Conservation (phyloP, 176 grass and related monocot genomes). For the Aegilops tauschii region DNA sequence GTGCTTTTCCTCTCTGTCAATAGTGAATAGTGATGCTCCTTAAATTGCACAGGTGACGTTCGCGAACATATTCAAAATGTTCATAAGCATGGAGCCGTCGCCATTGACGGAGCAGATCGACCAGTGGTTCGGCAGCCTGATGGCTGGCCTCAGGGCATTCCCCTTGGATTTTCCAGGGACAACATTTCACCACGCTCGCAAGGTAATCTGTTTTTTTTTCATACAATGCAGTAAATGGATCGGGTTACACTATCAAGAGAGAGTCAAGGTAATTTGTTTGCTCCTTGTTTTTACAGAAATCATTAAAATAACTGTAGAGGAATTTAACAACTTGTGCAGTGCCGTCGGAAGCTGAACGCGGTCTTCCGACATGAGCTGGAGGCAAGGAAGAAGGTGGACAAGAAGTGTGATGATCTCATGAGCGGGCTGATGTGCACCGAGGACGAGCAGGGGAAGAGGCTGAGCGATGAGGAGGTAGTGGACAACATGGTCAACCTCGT, state of each 20-base stretch:
- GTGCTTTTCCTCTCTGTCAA: background rate
- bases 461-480: constrained; percentile 27
- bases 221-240: too few relatives aligned
- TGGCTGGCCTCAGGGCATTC: constrained; percentile 27
- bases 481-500: constrained; percentile 39
- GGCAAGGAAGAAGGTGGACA: background rate
- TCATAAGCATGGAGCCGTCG: constrained; percentile 43
- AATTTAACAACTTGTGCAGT: background rate
- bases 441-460: constrained; percentile 33
- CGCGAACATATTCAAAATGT: constrained; percentile 47
- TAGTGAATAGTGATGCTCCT: background rate
- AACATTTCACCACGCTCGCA: constrained; percentile 17
- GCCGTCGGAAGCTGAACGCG: constrained; percentile 13
- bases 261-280: background rate
- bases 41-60: constrained; percentile 26
- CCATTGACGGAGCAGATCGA: constrained; percentile 27
- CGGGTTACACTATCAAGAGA: too few relatives aligned
- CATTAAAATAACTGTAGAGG: background rate
- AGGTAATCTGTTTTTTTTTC: background rate
- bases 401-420: background rate
- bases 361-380: constrained; percentile 36
- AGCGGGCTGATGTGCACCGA: constrained; percentile 25
- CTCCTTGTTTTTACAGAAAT: background rate
- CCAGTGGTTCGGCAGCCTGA: constrained; percentile 7
- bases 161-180: constrained; percentile 33